Base-by-base conservation (phyloP, 2,329 filamentous ascomycete genomes). In the Gaeumannomyces tritici region DNA sequence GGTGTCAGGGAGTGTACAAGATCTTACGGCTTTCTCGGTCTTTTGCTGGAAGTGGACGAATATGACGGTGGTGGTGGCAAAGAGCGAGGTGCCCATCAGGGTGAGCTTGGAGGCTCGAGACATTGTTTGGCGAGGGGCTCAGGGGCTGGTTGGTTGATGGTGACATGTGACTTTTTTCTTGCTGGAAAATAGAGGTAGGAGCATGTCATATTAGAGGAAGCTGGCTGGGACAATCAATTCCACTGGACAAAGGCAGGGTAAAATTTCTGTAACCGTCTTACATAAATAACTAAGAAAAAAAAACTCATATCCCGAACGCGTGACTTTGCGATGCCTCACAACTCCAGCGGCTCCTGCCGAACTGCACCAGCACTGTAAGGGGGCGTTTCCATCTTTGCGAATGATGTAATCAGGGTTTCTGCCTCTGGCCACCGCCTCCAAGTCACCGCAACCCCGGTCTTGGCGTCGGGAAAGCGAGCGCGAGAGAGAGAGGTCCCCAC, bases 31-130 rank as follows among this genome's bases (percentile, higher is more conserved):
- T 80, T 90, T 88, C 73, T 99, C 95, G 42, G 83, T 82, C 70
- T 66, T 86, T 74, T 99, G 95, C 69, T 92, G 86, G 76, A 89
- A 93, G 74, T 99, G 95, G 58, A 99, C 95, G 69, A 96, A 86
- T 67, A 87, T 78, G 65, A 99, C 86, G 59, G 93, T 96, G 66
- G 84, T 80, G 61, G 85, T 82, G 29, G 93, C 89, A 69, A 90
- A 87, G 66, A 91, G 77, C 42, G 90, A 89, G 0, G 93, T 96
- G 57, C 84, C 85, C 61, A 86, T 81, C 29, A 99, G 81, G 18
- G 95, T 97, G 67, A 95, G 75, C 72, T 96, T 96, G 24, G 95
- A 93, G 63, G 91, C 89, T 69, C 86, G 88, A 63, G 95, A 99
- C 95, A 99, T 99, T 26, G 24, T 55, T 61, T 28, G 18, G 4